Evolutionary conservation across 306 rosid genomes (phyloP).

Genomic region (Quercus ilex): DNA sequence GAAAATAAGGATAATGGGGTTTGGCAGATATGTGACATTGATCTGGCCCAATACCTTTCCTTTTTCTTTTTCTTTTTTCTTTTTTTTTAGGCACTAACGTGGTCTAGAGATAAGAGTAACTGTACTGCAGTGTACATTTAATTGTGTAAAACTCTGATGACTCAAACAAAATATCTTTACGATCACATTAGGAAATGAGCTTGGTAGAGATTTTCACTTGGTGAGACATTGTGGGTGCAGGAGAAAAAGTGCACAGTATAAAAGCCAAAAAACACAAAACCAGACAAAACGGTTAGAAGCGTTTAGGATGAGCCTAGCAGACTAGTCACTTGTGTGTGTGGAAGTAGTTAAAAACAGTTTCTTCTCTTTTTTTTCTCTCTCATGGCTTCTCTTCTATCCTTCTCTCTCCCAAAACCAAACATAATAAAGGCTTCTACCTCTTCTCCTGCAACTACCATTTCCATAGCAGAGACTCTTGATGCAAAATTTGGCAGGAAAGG

Average conservation of each 20-base stretch:
- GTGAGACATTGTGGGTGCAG: too few relatives aligned
- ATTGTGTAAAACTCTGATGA: too few relatives aligned
- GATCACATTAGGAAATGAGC: too few relatives aligned
- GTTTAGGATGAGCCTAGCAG: conserved; percentile 47
- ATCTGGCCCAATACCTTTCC: too few relatives aligned
- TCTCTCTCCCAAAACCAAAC: conserved; percentile 67
- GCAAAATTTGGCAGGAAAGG: conserved; percentile 77
- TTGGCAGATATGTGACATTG: too few relatives aligned
- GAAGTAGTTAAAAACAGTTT: conserved; percentile 37
- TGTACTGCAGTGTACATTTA: too few relatives aligned
- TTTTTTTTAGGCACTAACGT: too few relatives aligned
- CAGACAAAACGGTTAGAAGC: conserved; percentile 24
- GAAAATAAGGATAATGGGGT: too few relatives aligned
- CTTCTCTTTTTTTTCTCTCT: conserved; percentile 26
- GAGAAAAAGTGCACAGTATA: background rate
- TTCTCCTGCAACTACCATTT: conserved; percentile 21
- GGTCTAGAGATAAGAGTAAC: too few relatives aligned
- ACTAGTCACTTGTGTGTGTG: conserved; percentile 37
- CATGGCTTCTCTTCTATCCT: conserved; percentile 88
- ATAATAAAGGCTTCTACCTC: conserved; percentile 47
- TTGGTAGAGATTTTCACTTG: too few relatives aligned
- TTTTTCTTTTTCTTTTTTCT: too few relatives aligned
- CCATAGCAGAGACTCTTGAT: conserved; percentile 52
- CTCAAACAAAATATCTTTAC: too few relatives aligned
- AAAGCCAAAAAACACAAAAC: conserved; percentile 16